A percentile compares a stretch with the other conserved stretches of the same genome.
Conservation (phyloP, 2,329 filamentous ascomycete genomes). For the Neospermospora avenae region DNA sequence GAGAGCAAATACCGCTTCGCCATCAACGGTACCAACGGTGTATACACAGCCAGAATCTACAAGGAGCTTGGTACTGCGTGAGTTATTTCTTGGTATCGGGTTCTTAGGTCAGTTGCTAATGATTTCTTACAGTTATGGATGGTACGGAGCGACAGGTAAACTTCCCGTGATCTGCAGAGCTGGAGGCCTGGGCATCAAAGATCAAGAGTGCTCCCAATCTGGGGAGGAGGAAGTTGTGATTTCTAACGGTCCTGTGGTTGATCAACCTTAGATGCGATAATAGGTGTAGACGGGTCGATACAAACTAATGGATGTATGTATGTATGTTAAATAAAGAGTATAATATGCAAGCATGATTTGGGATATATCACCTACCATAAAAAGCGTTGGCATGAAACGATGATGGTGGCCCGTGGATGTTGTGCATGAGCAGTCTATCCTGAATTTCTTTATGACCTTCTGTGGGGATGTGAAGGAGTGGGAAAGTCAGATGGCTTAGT, state of each 20-base stretch:
- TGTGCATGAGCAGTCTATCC: too few relatives aligned
- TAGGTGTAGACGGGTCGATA: too few relatives aligned
- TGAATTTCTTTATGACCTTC: too few relatives aligned
- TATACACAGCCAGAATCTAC: not conserved
- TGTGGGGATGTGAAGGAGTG: too few relatives aligned
- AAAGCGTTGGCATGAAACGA: too few relatives aligned
- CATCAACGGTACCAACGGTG: not conserved
- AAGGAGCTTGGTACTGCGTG: slow-evolving; percentile 5
- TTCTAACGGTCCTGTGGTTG: not conserved
- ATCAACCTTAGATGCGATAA: too few relatives aligned
- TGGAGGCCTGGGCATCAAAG: not conserved
- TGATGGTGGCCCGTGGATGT: too few relatives aligned
- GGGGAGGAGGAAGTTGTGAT: not conserved
- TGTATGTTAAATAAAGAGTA: too few relatives aligned
- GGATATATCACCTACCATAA: too few relatives aligned
- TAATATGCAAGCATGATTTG: too few relatives aligned
- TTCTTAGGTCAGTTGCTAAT: not conserved
- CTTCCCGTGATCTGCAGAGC: not conserved
- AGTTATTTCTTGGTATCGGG: not conserved
- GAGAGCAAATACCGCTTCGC: not conserved
- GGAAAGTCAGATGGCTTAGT: too few relatives aligned
- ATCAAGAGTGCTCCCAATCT: not conserved
- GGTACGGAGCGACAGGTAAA: not conserved
- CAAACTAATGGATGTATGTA: too few relatives aligned
- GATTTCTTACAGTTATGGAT: not conserved